Evolutionary conservation across 805 yeast genomes (phyloP).

Genomic region (Starmerella scarabaei): DNA sequence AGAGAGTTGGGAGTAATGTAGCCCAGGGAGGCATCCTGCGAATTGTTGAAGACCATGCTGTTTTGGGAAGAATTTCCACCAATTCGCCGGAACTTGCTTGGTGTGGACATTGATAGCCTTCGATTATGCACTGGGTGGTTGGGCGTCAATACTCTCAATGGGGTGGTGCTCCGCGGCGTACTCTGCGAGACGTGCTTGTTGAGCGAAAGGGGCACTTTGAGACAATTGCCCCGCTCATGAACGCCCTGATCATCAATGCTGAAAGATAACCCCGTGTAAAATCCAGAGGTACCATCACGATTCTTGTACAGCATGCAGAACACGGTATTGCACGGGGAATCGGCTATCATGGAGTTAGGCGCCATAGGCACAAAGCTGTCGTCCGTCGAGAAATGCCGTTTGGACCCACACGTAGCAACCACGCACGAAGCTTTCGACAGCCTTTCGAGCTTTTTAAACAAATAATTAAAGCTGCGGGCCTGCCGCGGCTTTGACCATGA

Average conservation of each 20-base stretch:
- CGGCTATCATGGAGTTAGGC: neutral
- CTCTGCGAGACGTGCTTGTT: no score
- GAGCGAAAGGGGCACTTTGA: no score
- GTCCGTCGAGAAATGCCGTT: slow-evolving; percentile 1
- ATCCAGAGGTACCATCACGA: neutral
- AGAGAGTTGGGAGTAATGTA: no score
- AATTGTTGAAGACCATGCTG: no score
- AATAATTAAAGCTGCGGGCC: slow-evolving; percentile 1
- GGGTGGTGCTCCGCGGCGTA: no score
- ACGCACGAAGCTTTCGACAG: slow-evolving; percentile 3
- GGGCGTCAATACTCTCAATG: no score
- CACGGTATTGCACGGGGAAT: neutral
- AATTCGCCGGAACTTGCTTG: neutral
- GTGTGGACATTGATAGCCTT: neutral
- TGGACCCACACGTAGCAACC: slow-evolving; percentile 8
- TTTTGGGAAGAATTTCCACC: neutral
- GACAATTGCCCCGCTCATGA: no score
- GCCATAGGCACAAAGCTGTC: neutral
- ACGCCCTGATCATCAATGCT: neutral
- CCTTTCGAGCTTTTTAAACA: neutral
- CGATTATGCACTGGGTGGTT: no score
- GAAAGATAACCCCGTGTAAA: slow-evolving; percentile 11
- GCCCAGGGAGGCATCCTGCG: no score
- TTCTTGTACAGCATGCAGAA: slow-evolving; percentile 3
- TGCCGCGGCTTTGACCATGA: slow-evolving; percentile 1